Evolutionary conservation across 1,284 basidiomycete genomes (phyloP), one percentile per base, ranked within the genome.

Genomic region (Cerioporus squamosus): DNA sequence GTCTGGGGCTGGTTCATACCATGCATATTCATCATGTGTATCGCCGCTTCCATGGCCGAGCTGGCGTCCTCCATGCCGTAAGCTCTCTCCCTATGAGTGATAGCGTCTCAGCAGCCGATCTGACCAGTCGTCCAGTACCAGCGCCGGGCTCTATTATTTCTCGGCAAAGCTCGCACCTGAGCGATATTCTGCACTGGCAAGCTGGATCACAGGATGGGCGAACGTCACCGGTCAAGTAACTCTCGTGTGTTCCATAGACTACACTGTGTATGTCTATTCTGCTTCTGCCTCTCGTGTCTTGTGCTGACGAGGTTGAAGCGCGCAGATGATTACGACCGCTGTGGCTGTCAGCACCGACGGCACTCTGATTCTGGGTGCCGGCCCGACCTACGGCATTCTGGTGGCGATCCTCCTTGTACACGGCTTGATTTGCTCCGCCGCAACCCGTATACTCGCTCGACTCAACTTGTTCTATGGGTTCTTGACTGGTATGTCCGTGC

Each of bases 1-100:
- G 82, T 90, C 2, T 91, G 86, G 76, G 89, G 89, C 36, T 91
- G 90, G 90, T 70, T 88, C 31, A 86, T 91, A 57, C 89, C 88
- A 3, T 82, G 79, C 64, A 74, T 86, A 46, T 89, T 90, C 61
- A 86, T 91, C 43, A 76, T 85, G 72, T 77, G 80, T 20, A 78
- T 90, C 17, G 87, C 88, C 5, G 76, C 82, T 14, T 84, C 81
- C 12, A 83, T 91, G 79, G 89, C 88, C 1, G 90, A 91, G 63
- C 66, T 91, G 38, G 78, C 85, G 4, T 89, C 87, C 2, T 82
- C 88, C 3, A 91, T 91, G 89, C 89, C 89, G 83, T 89, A 68
- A 68, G 84, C 79, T 20, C 14, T 7, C 46, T 24, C 5, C n/a
- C 17, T 4, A 8, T 18, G 7, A 48, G 17, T 7, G 18, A 3